Evolutionary conservation across 2,329 filamentous ascomycete genomes (phyloP), one percentile per base, ranked within the genome.

Genomic region (Pyrenochaeta sp.): DNA sequence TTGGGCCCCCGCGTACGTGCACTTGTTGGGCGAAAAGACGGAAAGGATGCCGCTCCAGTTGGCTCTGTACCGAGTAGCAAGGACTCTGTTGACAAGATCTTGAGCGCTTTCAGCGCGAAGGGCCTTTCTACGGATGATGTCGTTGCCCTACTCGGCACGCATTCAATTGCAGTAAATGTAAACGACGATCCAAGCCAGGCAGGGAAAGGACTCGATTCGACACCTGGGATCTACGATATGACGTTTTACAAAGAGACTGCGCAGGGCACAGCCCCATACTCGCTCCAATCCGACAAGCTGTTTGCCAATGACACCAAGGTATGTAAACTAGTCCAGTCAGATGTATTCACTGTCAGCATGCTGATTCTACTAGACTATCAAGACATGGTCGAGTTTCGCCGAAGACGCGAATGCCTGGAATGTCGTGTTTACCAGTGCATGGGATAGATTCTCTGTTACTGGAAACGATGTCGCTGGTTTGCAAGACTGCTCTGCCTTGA

Each of bases 81-180:
- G 4, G 61, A 54, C 32, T 34, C 57, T 0, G 51, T 58, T 3
- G 44, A 44, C 1, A 49, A 37, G 3, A 57, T 69, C 6, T 35
- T 62, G 3, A 38, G 30, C 0, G 49, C 55, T 7, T 71, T 70
- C 38, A 39, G 35, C 4, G 57, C 53, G 4, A 63, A 67, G 19
- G 66, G 65, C 0, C 60, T 71, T 37, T 51, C 47, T 6, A 35
- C 58, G 1, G 50, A 42, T 14, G 67, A 70, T 40, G 53, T 70
- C 4, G 68, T 67, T 9, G 67, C 67, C 6, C 57, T 71, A 6
- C 44, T 71, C 22, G 68, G 67, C 4, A 60, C 65, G 4, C 68
- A 71, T 26, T 53, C 57, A 1, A 55, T 62, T 0, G 60, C 60
- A 3, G 51, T 57, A 7, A 63, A 69, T 24, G 55, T 53, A 17